Evolutionary conservation across 2,329 filamentous ascomycete genomes (phyloP).

Genomic region (Aspergillus candidus): DNA sequence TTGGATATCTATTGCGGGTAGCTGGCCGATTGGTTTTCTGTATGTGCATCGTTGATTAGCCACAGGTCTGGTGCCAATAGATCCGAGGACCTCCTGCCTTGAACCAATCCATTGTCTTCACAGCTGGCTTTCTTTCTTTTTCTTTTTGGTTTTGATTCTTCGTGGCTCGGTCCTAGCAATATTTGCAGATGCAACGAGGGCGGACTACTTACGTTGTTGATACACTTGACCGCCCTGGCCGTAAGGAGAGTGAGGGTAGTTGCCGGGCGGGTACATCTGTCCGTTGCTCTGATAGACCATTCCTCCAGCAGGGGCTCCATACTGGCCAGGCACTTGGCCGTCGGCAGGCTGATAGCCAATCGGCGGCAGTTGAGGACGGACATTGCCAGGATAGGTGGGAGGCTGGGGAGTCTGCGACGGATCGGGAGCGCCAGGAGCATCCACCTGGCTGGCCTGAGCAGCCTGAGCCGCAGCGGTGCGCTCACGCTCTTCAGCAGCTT

Average conservation of each 20-base stretch:
- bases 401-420: constrained; percentile 38
- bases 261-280: constrained; percentile 43
- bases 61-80: constrained; percentile 18
- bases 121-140: constrained; percentile 9
- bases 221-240: constrained; percentile 46
- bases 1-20: constrained; percentile 32
- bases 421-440: constrained; percentile 47
- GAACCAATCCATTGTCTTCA: constrained; percentile 4
- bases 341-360: constrained; percentile 64
- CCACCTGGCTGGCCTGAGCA: constrained; percentile 33
- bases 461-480: constrained; percentile 59
- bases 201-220: constrained; percentile 44
- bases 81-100: constrained; percentile 13
- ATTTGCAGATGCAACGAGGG: constrained; percentile 17
- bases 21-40: constrained; percentile 33
- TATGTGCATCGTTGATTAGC: constrained; percentile 29
- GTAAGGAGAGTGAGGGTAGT: constrained; percentile 48
- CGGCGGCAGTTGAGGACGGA: constrained; percentile 64
- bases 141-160: constrained; percentile 11
- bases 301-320: constrained; percentile 52
- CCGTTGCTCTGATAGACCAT: constrained; percentile 46
- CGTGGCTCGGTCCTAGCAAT: constrained; percentile 16
- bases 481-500: constrained; percentile 79
- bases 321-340: constrained; percentile 53
- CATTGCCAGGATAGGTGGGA: constrained; percentile 43